Evolutionary conservation across 2,329 filamentous ascomycete species (phyloP).

Genomic region (Clonostachys solani): DNA sequence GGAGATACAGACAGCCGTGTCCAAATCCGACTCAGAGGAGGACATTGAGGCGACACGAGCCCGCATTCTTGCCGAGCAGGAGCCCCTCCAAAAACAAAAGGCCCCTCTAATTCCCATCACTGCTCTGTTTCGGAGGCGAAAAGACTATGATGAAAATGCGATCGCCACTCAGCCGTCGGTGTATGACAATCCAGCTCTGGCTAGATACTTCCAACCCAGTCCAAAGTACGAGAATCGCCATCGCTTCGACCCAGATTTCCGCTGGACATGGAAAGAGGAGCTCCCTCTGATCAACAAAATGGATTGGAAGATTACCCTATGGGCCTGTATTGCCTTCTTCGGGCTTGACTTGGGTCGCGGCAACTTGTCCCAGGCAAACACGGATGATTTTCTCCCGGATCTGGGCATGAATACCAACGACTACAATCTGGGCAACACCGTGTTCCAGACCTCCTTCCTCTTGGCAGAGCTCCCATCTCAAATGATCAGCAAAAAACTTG

Average conservation of each 20-base stretch:
- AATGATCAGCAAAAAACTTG: conserved; percentile 52
- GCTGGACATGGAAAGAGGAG: conserved; percentile 31
- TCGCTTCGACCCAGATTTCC: conserved; percentile 26
- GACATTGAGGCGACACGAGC: neutral
- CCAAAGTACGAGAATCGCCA: conserved; percentile 28
- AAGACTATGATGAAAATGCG: conserved; percentile 1
- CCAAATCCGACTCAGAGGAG: neutral
- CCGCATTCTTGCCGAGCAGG: neutral
- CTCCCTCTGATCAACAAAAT: conserved; percentile 30
- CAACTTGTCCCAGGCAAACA: conserved; percentile 40
- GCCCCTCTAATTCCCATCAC: conserved; percentile 1
- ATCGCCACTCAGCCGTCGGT: conserved; percentile 35
- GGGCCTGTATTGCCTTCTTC: conserved; percentile 35
- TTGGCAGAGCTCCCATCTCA: conserved; percentile 49
- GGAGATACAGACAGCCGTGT: neutral
- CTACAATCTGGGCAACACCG: conserved; percentile 23
- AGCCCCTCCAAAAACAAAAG: neutral
- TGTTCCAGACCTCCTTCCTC: conserved; percentile 22
- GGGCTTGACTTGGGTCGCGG: conserved; percentile 43
- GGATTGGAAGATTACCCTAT: conserved; percentile 43
- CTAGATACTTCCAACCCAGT: conserved; percentile 22
- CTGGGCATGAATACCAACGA: conserved; percentile 36
- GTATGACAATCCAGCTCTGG: conserved; percentile 33
- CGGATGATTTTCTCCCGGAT: conserved; percentile 41
- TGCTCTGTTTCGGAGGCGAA: conserved; percentile 1